These are phyloP conservation scores for Phycomyces blakesleeanus DNA, from an alignment of 192 early-diverging fungal genomes.

Conservation along the genomic window DNA sequence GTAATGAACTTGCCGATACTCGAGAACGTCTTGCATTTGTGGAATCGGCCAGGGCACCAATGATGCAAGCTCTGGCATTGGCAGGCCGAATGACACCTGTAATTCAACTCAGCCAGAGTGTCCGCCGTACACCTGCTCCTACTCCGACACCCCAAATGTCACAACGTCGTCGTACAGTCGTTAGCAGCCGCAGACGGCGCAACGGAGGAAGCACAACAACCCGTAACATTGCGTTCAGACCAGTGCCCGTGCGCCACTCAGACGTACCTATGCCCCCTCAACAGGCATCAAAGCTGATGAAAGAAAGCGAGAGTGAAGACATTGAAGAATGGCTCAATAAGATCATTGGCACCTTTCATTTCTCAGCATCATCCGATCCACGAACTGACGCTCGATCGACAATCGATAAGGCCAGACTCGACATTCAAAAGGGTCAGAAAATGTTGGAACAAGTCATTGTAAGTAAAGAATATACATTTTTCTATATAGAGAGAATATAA, in stretches of 20 bases:
- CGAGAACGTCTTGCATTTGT: slow-evolving; percentile 28
- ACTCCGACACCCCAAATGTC: neutral
- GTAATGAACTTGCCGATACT: slow-evolving; percentile 28
- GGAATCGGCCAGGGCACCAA: slow-evolving; percentile 12
- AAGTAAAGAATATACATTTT: neutral
- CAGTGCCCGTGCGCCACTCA: neutral
- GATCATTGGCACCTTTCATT: neutral
- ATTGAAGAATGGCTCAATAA: neutral
- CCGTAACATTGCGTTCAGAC: neutral
- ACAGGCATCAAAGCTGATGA: neutral
- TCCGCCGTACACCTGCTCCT: neutral
- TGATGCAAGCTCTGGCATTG: slow-evolving; percentile 14
- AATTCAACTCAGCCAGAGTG: neutral
- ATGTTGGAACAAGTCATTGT: slow-evolving; percentile 18
- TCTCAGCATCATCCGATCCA: neutral
- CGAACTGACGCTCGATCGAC: slow-evolving; percentile 13
- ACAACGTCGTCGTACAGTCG: neutral
- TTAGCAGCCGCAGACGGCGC: neutral
- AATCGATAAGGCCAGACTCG: slow-evolving; percentile 13
- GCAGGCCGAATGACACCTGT: neutral
- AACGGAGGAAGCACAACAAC: neutral
- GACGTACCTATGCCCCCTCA: neutral
- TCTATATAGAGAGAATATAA: neutral
- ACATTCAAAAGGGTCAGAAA: slow-evolving; percentile 18
- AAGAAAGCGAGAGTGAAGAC: neutral